Evolutionary conservation across 306 rosid genomes (phyloP).

Genomic region (Rosa multiflora): DNA sequence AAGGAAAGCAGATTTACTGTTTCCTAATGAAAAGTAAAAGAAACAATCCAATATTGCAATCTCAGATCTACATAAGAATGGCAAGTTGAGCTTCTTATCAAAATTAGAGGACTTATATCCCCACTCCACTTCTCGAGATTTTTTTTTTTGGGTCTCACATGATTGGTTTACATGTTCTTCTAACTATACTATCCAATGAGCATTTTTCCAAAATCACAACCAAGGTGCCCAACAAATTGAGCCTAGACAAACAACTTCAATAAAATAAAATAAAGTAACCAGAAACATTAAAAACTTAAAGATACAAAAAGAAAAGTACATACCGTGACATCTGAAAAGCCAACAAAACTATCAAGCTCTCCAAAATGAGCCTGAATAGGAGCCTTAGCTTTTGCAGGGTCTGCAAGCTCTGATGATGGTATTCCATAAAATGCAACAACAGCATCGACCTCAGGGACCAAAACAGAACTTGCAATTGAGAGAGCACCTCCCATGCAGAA

Average conservation of each 20-base stretch:
- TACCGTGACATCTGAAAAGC: conserved; percentile 94
- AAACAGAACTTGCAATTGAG: conserved; percentile 90
- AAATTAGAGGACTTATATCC: conserved; percentile 1
- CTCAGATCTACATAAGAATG: background rate
- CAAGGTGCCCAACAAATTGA: background rate
- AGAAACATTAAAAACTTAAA: background rate
- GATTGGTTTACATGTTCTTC: background rate
- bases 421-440: conserved; percentile 91
- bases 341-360: conserved; percentile 79
- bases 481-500: conserved; percentile 99
- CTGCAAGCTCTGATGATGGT: conserved; percentile 89
- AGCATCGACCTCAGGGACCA: conserved; percentile 80
- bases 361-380: conserved; percentile 98
- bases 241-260: background rate
- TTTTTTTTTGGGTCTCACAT: background rate
- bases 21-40: background rate
- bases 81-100: background rate
- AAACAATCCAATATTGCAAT: too few species aligned
- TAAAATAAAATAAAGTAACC: background rate
- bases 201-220: background rate
- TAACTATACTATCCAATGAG: background rate
- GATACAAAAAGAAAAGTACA: conserved; percentile 14
- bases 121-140: background rate
- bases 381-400: conserved; percentile 82
- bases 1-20: background rate